These are phyloP conservation scores for Fomitopsis serialis DNA, from an alignment of 768 basidiomycete genomes.

Conservation along the genomic window DNA sequence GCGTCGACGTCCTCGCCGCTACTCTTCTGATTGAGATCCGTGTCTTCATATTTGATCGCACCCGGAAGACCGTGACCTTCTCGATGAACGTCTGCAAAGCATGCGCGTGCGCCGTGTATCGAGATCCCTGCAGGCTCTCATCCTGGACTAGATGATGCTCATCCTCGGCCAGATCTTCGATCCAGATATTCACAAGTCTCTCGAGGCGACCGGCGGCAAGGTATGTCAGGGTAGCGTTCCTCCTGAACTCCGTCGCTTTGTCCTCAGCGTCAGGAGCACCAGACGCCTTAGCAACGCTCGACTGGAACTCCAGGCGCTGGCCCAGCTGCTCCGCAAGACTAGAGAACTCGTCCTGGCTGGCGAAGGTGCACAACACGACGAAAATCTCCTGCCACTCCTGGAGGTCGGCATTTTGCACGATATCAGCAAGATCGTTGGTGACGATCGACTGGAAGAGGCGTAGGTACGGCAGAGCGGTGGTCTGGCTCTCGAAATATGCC, in stretches of 20 bases:
- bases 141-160: slow-evolving; percentile 49
- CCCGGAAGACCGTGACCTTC: slow-evolving; percentile 93
- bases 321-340: slow-evolving; percentile 91
- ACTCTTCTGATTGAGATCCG: slow-evolving; percentile 47
- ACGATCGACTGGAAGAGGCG: slow-evolving; percentile 94
- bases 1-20: slow-evolving; percentile 36
- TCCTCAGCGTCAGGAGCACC: slow-evolving; percentile 37
- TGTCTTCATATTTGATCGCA: slow-evolving; percentile 76
- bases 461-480: slow-evolving; percentile 75
- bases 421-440: slow-evolving; percentile 84
- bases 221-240: slow-evolving; percentile 90
- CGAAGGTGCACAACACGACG: slow-evolving; percentile 94
- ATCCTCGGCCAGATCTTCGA: slow-evolving; percentile 84
- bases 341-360: slow-evolving; percentile 76
- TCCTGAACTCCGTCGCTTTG: slow-evolving; percentile 54
- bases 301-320: slow-evolving; percentile 83
- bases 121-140: slow-evolving; percentile 40
- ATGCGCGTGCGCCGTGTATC: slow-evolving; percentile 75
- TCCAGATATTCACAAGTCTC: slow-evolving; percentile 86
- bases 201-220: slow-evolving; percentile 88
- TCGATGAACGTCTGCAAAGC: slow-evolving; percentile 93
- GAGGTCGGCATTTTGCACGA: slow-evolving; percentile 94
- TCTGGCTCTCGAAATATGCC: slow-evolving; percentile 85
- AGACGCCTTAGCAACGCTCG: slow-evolving; percentile 48
- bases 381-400: slow-evolving; percentile 96